phyloP scores from a whole-genome alignment of 1,139 yeast genomes.

The Zygoascus hellenicus region DNA sequence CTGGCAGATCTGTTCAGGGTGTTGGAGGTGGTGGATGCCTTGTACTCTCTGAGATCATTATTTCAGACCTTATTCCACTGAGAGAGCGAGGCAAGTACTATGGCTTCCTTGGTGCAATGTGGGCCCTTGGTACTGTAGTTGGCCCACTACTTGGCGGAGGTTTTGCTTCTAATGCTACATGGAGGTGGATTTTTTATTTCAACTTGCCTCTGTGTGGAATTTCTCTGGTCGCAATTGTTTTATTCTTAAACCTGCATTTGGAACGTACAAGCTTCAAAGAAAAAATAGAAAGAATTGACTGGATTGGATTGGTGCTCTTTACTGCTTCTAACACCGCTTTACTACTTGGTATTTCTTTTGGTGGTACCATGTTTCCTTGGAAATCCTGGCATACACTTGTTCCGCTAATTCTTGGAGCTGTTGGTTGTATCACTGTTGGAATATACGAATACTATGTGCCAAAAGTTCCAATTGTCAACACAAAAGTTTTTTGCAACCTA shows the following conservation, averaged over 20 bases:
- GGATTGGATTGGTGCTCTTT: constrained; percentile 42
- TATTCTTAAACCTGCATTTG: constrained; percentile 54
- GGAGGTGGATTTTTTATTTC: constrained; percentile 79
- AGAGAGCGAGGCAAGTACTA: constrained; percentile 45
- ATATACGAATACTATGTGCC: constrained; percentile 47
- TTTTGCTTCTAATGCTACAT: constrained; percentile 51
- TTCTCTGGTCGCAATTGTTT: constrained; percentile 42
- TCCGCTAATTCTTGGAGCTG: constrained; percentile 52
- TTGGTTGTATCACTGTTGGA: constrained; percentile 37
- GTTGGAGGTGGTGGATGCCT: constrained; percentile 69
- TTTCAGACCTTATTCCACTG: constrained; percentile 57
- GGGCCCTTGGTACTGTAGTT: constrained; percentile 43
- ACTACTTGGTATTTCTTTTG: constrained; percentile 49
- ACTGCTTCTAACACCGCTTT: constrained; percentile 41
- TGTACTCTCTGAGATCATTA: constrained; percentile 51
- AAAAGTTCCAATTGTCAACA: constrained; percentile 43
- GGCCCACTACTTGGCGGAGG: constrained; percentile 73
- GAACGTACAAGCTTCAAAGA: constrained; percentile 36
- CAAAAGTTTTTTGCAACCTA: constrained; percentile 33
- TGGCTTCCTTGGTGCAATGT: constrained; percentile 46
- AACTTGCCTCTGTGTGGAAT: constrained; percentile 64
- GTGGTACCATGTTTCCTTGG: constrained; percentile 45
- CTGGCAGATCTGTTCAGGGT: constrained; percentile 67
- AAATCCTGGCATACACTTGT: constrained; percentile 50
- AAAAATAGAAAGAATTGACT: constrained; percentile 45